phyloP scores from a whole-genome alignment of 495 filamentous ascomycete species.

The Gamarada debralockiae region DNA sequence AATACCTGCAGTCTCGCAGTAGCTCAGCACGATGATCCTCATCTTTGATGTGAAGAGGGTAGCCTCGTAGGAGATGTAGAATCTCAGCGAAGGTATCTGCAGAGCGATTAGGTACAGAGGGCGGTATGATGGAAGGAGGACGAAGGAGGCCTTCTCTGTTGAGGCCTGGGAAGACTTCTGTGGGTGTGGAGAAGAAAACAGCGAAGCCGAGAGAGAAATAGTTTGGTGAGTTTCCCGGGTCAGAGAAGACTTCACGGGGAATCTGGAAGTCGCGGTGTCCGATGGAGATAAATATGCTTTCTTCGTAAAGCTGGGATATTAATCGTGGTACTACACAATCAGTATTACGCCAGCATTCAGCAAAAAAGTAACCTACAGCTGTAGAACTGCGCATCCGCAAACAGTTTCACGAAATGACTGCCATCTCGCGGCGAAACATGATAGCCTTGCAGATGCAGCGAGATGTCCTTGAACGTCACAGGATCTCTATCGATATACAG shows the following conservation, averaged over 20 bases:
- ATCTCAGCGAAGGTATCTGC: slow-evolving; percentile 79
- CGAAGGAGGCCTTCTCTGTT: slow-evolving; percentile 77
- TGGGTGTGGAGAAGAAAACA: slow-evolving; percentile 77
- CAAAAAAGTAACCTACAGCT: slow-evolving; percentile 50
- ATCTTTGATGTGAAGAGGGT: slow-evolving; percentile 72
- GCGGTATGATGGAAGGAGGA: slow-evolving; percentile 81
- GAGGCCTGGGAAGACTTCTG: slow-evolving; percentile 83
- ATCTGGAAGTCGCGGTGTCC: slow-evolving; percentile 85
- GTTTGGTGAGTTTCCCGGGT: slow-evolving; percentile 85
- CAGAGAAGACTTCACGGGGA: slow-evolving; percentile 80
- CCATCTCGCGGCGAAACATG: slow-evolving; percentile 80
- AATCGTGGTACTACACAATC: slow-evolving; percentile 68
- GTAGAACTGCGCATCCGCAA: slow-evolving; percentile 96
- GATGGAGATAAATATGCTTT: slow-evolving; percentile 87
- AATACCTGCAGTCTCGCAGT: slow-evolving; percentile 86
- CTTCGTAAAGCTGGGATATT: slow-evolving; percentile 90
- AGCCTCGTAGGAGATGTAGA: slow-evolving; percentile 83
- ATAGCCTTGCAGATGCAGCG: slow-evolving; percentile 91
- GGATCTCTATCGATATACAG: slow-evolving; percentile 97
- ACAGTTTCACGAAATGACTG: slow-evolving; percentile 82
- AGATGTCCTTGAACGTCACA: slow-evolving; percentile 82
- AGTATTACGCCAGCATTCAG: slow-evolving; percentile 1
- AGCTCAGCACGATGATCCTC: slow-evolving; percentile 76
- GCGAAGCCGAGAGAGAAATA: slow-evolving; percentile 94
- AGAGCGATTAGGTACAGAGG: slow-evolving; percentile 73